Base-by-base conservation (phyloP, 2,329 filamentous ascomycete species). In the Phialocephala subalpina region DNA sequence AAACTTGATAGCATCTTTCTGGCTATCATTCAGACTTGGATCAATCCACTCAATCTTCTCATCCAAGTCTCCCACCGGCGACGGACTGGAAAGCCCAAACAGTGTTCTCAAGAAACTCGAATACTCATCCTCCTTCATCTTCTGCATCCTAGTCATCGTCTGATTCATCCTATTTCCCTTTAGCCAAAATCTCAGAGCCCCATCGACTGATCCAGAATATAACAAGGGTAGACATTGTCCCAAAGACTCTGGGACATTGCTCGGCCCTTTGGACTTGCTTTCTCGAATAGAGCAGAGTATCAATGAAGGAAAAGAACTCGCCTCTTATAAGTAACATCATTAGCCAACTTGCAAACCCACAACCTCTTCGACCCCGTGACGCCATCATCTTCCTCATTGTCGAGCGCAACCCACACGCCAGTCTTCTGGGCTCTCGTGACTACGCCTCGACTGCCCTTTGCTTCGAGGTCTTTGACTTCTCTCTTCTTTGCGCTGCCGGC, bases 1-100 rank as follows among this genome's bases (percentile, higher is more conserved):
- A 75, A 98, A 99, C n/a, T 87, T 80, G 65, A 92, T 88, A 18
- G 89, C 89, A 64, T 90, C 86, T 71, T 89, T 90, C 74, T 92
- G 89, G 14, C 86, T 88, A 14, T 88, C 85, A 73, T 92, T 91
- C 25, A 92, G 79, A 18, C 81, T 83, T 18, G 83, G 82, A 71
- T 91, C 87, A 63, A 89, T 74, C 88, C 88, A 92, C 49, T 86
- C 80, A 8, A 90, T 77, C 42, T 79, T 80, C 22, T 81, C 78
- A 60, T 85, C 82, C 1, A 84, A 71, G 63, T 85, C 78, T 5
- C 72, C 67, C 0, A 87, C 79, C 0, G 83, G 79, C 2, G 82
- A 82, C 16, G 87, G 84, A 33, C 79, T 83, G 2, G 83, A 81
- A 36, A 87, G 78, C 1, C 88, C 88, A 73, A 91, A 91, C 0